Conservation (phyloP, 768 basidiomycete species). For the Lactifluus subvellereus region DNA sequence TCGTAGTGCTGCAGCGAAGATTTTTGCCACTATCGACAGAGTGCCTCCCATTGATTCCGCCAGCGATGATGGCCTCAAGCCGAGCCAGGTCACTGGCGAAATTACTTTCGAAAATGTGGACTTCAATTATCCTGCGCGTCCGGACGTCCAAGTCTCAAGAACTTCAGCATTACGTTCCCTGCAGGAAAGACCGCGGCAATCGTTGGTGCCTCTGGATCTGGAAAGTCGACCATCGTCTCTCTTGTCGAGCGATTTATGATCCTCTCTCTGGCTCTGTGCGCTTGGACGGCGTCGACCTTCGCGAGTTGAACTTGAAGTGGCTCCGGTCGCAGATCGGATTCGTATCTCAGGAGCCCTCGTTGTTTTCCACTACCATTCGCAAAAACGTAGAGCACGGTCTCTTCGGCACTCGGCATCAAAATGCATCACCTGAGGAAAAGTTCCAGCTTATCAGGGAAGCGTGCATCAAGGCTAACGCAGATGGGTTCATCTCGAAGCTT, state of each 20-base stretch:
- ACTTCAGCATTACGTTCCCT: constrained; percentile 57
- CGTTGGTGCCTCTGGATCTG: constrained; percentile 38
- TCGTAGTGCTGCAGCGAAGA: constrained; percentile 85
- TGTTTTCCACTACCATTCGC: constrained; percentile 44
- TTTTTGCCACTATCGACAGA: constrained; percentile 85
- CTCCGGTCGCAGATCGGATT: constrained; percentile 46
- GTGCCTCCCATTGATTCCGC: constrained; percentile 84
- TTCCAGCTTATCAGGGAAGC: constrained; percentile 42
- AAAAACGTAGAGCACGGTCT: constrained; percentile 46
- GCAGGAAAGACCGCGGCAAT: constrained; percentile 39
- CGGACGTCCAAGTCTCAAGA: constrained; percentile 73
- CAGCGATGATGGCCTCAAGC: constrained; percentile 58
- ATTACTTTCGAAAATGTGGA: constrained; percentile 66
- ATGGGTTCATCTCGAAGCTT: constrained; percentile 43
- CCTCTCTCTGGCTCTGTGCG: constrained; percentile 38
- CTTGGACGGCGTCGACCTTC: constrained; percentile 44
- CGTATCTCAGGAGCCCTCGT: constrained; percentile 46
- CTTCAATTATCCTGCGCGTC: constrained; percentile 84
- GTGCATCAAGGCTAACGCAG: constrained; percentile 46
- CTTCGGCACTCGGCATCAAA: constrained; percentile 40
- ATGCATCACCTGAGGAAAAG: constrained; percentile 39
- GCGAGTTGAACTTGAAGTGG: constrained; percentile 44
- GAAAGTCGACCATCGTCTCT: constrained; percentile 38
- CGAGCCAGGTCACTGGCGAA: constrained; percentile 58
- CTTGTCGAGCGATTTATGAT: constrained; percentile 52